Evolutionary conservation across 306 rosid genomes (phyloP).

Genomic region (Vachellia pachyceras): DNA sequence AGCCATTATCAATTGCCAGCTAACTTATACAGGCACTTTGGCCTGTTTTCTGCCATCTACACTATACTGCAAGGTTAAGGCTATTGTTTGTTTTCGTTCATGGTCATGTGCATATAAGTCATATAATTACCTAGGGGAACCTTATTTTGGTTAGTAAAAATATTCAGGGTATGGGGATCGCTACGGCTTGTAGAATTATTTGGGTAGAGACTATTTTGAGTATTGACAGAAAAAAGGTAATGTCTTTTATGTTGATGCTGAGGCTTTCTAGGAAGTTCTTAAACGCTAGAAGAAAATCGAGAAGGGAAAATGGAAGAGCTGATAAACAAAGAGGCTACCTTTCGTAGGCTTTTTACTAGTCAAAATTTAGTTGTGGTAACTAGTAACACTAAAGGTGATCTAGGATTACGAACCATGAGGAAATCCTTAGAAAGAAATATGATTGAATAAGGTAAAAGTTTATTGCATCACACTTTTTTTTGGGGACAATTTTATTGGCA

Average conservation of each 20-base stretch:
- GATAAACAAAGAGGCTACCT: background rate
- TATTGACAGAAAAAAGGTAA: background rate
- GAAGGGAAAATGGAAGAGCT: background rate
- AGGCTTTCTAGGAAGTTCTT: background rate
- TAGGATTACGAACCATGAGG: background rate
- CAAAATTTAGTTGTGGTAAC: background rate
- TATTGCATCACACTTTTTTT: background rate
- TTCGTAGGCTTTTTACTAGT: background rate
- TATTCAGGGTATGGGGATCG: background rate
- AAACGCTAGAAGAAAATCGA: background rate
- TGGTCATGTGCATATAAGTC: background rate
- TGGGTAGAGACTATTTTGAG: background rate
- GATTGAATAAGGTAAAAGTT: background rate
- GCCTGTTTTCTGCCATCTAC: background rate
- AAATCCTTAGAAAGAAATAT: slow-evolving; percentile 2
- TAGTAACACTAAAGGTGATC: background rate
- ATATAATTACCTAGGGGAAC: background rate
- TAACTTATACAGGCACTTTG: background rate
- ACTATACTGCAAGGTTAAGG: background rate
- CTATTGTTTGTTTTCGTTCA: background rate
- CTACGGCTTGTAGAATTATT: background rate
- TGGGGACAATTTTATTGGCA: background rate
- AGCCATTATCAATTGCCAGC: background rate
- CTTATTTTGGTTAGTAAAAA: background rate
- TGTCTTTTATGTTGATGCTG: background rate